Evolutionary conservation across 345 rosid genomes (phyloP).

Genomic region (Salix brachista): DNA sequence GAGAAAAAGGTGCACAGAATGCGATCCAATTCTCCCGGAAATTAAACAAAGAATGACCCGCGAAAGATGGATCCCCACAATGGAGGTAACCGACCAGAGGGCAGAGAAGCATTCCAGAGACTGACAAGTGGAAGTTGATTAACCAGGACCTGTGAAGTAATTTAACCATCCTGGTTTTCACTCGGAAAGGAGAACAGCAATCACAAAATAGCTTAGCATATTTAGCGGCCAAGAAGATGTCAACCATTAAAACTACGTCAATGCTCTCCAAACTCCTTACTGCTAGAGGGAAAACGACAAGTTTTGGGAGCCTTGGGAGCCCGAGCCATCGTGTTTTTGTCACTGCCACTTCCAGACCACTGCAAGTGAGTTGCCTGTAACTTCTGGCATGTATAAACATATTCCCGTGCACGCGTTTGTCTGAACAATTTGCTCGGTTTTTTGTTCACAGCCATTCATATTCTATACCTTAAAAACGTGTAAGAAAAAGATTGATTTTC

Average conservation of each 20-base stretch:
- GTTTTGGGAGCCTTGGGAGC: neutral
- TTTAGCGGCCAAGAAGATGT: constrained; percentile 8
- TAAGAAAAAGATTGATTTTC: neutral
- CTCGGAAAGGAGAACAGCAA: neutral
- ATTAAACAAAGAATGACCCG: constrained; percentile 3
- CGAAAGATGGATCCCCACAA: neutral
- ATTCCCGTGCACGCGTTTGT: too few relatives aligned
- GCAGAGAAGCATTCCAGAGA: neutral
- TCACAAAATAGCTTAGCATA: too few relatives aligned
- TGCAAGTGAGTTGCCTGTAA: constrained; percentile 18
- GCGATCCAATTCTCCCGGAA: neutral
- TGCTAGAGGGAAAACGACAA: neutral
- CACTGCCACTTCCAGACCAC: constrained; percentile 17
- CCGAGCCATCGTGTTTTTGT: constrained; percentile 19
- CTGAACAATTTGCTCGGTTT: neutral
- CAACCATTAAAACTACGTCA: constrained; percentile 7
- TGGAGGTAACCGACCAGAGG: neutral
- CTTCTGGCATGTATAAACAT: too few relatives aligned
- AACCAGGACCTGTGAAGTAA: neutral
- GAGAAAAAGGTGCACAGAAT: neutral
- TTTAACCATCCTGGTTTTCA: neutral
- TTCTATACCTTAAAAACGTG: neutral
- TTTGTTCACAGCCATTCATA: neutral
- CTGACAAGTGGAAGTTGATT: constrained; percentile 2
- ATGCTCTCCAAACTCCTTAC: constrained; percentile 5